Conservation (phyloP, 2,329 filamentous ascomycete species). For the Colletotrichum chrysophilum region DNA sequence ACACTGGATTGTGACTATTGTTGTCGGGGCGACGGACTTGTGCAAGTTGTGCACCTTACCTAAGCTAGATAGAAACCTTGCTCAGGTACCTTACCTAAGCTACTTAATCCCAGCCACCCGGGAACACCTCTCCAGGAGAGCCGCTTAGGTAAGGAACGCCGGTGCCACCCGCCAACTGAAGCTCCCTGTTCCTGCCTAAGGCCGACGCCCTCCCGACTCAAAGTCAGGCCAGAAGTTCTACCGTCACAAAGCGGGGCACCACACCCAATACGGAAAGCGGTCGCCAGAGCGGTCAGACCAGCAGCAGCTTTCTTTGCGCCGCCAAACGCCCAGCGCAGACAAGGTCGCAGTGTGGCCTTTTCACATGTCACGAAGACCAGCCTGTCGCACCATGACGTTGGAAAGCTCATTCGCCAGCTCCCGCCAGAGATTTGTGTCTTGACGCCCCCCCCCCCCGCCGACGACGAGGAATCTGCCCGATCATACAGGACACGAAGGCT, state of each 20-base stretch:
- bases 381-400: slow-evolving; percentile 15
- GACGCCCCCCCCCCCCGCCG: slow-evolving; percentile 1
- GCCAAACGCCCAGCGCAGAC: not conserved
- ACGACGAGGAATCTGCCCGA: not conserved
- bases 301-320: not conserved
- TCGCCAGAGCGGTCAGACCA: not conserved
- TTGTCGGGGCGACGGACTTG: slow-evolving; percentile 7
- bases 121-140: not conserved
- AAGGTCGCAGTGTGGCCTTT: not conserved
- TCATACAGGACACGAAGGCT: not conserved
- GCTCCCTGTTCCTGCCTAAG: not conserved
- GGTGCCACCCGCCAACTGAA: not conserved
- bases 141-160: not conserved
- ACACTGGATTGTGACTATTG: not conserved
- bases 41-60: not conserved
- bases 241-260: not conserved
- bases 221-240: not conserved
- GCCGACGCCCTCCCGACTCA: not conserved
- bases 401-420: slow-evolving; percentile 18
- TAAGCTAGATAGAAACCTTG: not conserved
- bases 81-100: not conserved
- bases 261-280: not conserved
- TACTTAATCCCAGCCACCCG: not conserved
- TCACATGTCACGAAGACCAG: slow-evolving; percentile 11
- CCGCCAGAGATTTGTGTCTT: slow-evolving; percentile 8